Conservation (phyloP, 768 basidiomycete species). For the Rhodotorula babjevae region DNA sequence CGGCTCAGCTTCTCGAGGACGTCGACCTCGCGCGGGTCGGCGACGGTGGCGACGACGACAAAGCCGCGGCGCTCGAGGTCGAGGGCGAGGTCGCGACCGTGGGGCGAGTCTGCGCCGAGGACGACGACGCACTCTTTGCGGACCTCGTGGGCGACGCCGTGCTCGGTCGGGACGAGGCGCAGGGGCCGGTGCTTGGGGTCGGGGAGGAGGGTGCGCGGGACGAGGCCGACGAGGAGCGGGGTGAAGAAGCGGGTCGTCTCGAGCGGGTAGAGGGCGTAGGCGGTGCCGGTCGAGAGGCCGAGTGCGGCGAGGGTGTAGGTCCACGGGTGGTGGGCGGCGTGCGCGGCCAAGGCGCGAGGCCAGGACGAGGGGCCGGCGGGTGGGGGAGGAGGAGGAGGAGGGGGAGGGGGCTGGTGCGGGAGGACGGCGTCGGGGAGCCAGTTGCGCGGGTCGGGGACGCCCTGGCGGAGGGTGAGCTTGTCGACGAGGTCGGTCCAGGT, state of each 20-base stretch:
- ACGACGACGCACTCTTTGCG: conserved; percentile 52
- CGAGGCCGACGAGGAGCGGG: not conserved
- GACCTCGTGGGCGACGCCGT: conserved; percentile 21
- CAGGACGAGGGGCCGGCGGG: not conserved
- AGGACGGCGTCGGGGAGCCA: conserved; percentile 13
- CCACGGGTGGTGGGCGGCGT: conserved; percentile 9
- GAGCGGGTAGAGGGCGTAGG: conserved; percentile 18
- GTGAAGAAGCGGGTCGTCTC: not conserved
- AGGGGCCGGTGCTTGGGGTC: conserved; percentile 22
- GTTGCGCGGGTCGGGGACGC: conserved; percentile 11
- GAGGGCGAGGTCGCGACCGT: conserved; percentile 53
- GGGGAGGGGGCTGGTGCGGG: not conserved
- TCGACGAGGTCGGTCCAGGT: conserved; percentile 6
- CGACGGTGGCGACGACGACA: conserved; percentile 75
- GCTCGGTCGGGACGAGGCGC: conserved; percentile 4
- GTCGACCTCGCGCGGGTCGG: conserved; percentile 62
- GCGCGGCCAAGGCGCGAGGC: not conserved
- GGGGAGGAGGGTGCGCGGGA: conserved; percentile 26
- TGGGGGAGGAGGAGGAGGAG: conserved; percentile 13
- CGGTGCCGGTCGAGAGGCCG: not conserved
- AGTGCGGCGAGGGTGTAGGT: conserved; percentile 11
- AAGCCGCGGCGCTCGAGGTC: conserved; percentile 74
- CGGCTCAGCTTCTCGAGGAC: conserved; percentile 61
- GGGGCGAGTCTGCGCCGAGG: conserved; percentile 63
- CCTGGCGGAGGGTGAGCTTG: conserved; percentile 21